Percentiles rank a stretch among this genome's conserved stretches.
These are phyloP conservation scores for Fragaria vesca DNA, from an alignment of 306 rosid species.

Conservation along the genomic window DNA sequence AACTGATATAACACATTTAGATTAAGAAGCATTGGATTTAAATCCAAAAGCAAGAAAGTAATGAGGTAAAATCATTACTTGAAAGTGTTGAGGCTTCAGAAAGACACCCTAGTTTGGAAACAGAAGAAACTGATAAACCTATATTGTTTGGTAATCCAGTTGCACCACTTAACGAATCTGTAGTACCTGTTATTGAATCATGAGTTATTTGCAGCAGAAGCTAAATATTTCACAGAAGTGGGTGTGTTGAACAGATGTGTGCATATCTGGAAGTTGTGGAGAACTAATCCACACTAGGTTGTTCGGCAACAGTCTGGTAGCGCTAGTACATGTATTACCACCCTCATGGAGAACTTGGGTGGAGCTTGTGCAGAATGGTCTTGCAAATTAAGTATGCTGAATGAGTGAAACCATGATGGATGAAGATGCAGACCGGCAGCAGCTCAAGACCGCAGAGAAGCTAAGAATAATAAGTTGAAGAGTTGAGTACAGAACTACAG, in stretches of 20 bases:
- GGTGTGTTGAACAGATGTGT: neutral
- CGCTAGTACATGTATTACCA: neutral
- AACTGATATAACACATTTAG: neutral
- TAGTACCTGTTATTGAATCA: neutral
- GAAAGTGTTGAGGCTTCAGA: neutral
- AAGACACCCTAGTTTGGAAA: neutral
- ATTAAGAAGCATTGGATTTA: too few species aligned
- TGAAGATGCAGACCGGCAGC: neutral
- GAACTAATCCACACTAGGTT: neutral
- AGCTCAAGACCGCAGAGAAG: neutral
- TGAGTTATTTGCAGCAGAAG: neutral
- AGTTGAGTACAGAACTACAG: neutral
- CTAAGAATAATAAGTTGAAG: neutral
- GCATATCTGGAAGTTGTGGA: neutral
- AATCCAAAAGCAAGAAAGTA: too few species aligned
- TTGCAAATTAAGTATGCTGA: neutral
- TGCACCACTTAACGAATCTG: too few species aligned
- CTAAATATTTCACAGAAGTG: neutral
- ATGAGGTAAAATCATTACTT: neutral
- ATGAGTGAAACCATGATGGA: neutral
- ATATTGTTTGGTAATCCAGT: neutral
- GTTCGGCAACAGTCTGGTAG: neutral
- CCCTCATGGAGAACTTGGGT: neutral
- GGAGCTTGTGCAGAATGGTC: neutral
- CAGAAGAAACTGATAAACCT: neutral